A percentile compares a stretch with the other conserved stretches of the same genome.
Evolutionary conservation across 805 yeast species (phyloP).

Genomic region (Starmerella vitae): DNA sequence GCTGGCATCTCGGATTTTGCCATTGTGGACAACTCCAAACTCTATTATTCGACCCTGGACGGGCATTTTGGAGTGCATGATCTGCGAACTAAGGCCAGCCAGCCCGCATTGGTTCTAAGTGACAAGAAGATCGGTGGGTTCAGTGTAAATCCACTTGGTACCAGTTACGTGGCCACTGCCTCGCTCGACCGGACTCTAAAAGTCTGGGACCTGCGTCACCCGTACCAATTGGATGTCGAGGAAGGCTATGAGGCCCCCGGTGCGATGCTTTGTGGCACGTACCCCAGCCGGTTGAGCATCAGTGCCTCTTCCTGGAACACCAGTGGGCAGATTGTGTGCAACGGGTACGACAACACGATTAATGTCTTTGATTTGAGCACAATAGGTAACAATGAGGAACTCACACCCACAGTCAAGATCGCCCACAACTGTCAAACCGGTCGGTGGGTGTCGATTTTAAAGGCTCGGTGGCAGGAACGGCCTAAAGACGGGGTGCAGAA

Average conservation of each 20-base stretch:
- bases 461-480: slow-evolving; percentile 69
- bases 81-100: slow-evolving; percentile 37
- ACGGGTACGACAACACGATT: slow-evolving; percentile 83
- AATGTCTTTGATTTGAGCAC: slow-evolving; percentile 48
- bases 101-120: slow-evolving; percentile 34
- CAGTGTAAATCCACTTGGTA: slow-evolving; percentile 53
- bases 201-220: slow-evolving; percentile 67
- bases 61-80: slow-evolving; percentile 76
- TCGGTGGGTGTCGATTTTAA: slow-evolving; percentile 86
- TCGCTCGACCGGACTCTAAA: slow-evolving; percentile 76
- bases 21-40: slow-evolving; percentile 40
- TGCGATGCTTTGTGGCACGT: slow-evolving; percentile 39
- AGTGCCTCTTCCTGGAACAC: slow-evolving; percentile 75
- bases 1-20: slow-evolving; percentile 64
- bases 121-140: slow-evolving; percentile 92
- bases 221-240: slow-evolving; percentile 11
- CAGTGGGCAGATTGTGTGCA: slow-evolving; percentile 60
- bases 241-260: slow-evolving; percentile 14
- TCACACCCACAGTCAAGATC: slow-evolving; percentile 50
- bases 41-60: slow-evolving; percentile 61
- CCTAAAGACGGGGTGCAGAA: slow-evolving; percentile 65
- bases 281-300: slow-evolving; percentile 62
- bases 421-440: slow-evolving; percentile 94
- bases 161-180: slow-evolving; percentile 66
- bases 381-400: slow-evolving; percentile 16